Evolutionary conservation across 345 rosid genomes (phyloP), one percentile per base, ranked within the genome.

Genomic region (Eucalyptus cloeziana): DNA sequence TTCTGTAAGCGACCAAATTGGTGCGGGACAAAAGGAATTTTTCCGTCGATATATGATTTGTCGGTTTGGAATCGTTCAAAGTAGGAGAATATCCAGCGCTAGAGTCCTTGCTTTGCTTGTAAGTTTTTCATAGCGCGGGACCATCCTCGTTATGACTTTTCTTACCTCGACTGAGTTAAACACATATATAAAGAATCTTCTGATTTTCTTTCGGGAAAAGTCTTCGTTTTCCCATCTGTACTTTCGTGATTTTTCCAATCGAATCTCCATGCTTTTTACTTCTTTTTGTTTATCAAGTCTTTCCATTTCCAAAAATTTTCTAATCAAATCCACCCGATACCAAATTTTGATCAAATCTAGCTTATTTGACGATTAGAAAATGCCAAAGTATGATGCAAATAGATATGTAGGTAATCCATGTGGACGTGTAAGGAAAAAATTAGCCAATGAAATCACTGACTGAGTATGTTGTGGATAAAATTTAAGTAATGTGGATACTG

Each of bases 401-500:
- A 67, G 3, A 67, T 1, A 31, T 3, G 69, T 14, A 33, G 13
- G 7, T 5, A 43, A 43, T 71, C 2, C 27, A 71, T 1, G 4
- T 19, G 45, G 45, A 33, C 1, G 6, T 69, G 80, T 8, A 0
- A 2, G 22, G 6, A 69, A 69, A 7, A 62, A 7, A 13, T 62
- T 62, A 62, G 33, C 5, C 71, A 62, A 62, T 13, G 19, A 62
- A 62, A n/a, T 2, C 40, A n/a, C 1, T 0, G 3, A n/a, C 5
- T 7, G 0, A 64, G 21, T n/a, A 64, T n/a, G 22, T 2, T n/a
- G 19, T 64, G 3, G 21, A n/a, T 15, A 64, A 15, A 62, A 13
- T 62, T n/a, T 14, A 64, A n/a, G 2, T 3, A 15, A n/a, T 7
- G 6, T n/a, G 21, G 37, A 7, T 64, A 27, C 0, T 30, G 0